Evolutionary conservation across 208 protist species (phyloP), one percentile per base, ranked within the genome.

Genomic region (Crithidia expoeki): DNA sequence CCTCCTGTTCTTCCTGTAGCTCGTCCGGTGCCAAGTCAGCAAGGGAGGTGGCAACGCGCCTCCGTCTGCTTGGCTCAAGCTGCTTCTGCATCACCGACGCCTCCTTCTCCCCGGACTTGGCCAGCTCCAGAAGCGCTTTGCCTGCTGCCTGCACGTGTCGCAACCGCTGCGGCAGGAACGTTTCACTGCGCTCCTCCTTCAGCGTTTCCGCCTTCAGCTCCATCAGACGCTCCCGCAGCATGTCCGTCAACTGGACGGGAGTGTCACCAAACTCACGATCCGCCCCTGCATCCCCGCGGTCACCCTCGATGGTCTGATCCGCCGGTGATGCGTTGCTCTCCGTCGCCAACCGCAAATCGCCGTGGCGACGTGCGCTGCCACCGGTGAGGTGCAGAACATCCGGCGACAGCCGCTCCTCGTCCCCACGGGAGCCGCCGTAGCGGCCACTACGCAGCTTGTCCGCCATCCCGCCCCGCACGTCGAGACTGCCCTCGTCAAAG

Each of bases 141-240:
- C 84, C 79, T 12, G n/a, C n/a, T n/a, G 74, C 46, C 12, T 62
- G 58, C 23, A 92, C 61, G 65, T 77, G 81, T 14, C 57, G 70
- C 28, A 94, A 68, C 2, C 91, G 81, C 42, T 79, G 76, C 25
- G 89, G 87, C 56, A 94, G 61, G 58, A 84, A 94, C 4, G 88
- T 91, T 44, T 92, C 88, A 55, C 85, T 86, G 51, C 89, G 86
- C 56, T 96, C 88, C 67, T 94, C 81, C 17, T 64, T 74, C 59
- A 94, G 76, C 52, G 84, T 84, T 51, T 89, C 79, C 0, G 79
- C 87, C 67, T 94, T 96, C 19, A 96, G 83, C 74, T 96, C 88
- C 86, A 94, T 92, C 49, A 96, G 67, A 2, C 91, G 86, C 76
- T 96, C 91, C 14, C 83, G 79, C 44, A 96, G 76, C 91, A 96